Evolutionary conservation across 805 yeast species (phyloP).

Genomic region (Starmera quercuum): DNA sequence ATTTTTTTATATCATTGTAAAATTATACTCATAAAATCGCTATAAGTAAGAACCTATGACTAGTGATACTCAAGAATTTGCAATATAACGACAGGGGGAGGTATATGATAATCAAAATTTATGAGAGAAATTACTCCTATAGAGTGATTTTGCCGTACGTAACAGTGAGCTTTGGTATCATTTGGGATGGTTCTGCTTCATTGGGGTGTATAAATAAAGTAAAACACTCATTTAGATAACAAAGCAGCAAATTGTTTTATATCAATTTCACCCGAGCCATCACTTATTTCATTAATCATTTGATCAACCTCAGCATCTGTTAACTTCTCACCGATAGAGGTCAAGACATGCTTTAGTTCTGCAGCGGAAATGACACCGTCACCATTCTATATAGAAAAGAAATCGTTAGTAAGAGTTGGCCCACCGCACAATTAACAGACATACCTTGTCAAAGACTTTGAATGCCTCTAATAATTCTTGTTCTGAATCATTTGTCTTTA

Average conservation of each 20-base stretch:
- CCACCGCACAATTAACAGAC: too few species aligned
- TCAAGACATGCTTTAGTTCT: conserved; percentile 92
- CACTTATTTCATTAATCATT: conserved; percentile 93
- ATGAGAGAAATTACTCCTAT: too few species aligned
- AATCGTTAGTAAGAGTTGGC: not conserved
- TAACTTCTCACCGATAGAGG: conserved; percentile 94
- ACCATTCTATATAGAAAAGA: conserved; percentile 77
- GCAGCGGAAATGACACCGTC: conserved; percentile 96
- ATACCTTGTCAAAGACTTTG: conserved; percentile 92
- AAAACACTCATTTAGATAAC: conserved; percentile 56
- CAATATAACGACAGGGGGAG: too few species aligned
- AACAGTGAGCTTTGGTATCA: too few species aligned
- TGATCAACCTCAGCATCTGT: conserved; percentile 96
- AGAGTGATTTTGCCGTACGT: too few species aligned
- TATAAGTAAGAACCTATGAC: too few species aligned
- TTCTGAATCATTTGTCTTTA: conserved; percentile 95
- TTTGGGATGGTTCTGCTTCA: too few species aligned
- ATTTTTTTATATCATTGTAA: too few species aligned
- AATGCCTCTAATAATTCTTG: conserved; percentile 97
- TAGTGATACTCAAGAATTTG: too few species aligned
- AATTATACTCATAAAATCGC: too few species aligned
- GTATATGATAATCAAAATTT: too few species aligned
- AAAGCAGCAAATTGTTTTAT: conserved; percentile 94
- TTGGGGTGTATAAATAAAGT: too few species aligned
- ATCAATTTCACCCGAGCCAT: conserved; percentile 95